A percentile compares a stretch with the other conserved stretches of the same genome.
phyloP scores from a whole-genome alignment of 2,329 filamentous ascomycete species.

The Dothistroma septosporum region DNA sequence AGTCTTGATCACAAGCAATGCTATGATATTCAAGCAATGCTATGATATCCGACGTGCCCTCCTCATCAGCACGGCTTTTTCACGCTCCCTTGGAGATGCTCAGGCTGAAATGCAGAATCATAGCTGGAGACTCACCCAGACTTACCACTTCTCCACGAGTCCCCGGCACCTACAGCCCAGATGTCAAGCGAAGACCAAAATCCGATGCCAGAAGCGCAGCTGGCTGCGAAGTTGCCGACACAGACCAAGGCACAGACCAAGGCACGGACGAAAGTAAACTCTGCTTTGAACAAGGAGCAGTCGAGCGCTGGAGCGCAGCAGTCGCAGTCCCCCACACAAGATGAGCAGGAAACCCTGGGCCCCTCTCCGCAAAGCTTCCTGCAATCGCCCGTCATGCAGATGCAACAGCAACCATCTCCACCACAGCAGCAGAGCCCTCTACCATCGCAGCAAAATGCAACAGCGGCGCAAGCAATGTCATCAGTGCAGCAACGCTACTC shows the following conservation, averaged over 20 bases:
- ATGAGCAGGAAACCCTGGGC: not conserved
- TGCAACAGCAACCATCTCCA: not conserved
- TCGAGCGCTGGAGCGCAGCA: not conserved
- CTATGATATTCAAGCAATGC: too few species aligned
- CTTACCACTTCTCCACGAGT: conserved; percentile 20
- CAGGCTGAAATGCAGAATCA: too few species aligned
- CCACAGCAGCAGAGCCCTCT: not conserved
- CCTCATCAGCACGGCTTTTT: too few species aligned
- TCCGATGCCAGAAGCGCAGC: not conserved
- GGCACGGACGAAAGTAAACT: too few species aligned
- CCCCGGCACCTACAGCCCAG: conserved; percentile 7
- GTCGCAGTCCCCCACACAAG: not conserved
- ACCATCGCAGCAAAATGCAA: not conserved
- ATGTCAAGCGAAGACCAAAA: not conserved
- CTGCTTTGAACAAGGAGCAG: not conserved
- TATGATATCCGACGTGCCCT: too few species aligned
- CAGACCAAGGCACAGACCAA: not conserved
- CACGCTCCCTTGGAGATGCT: too few species aligned
- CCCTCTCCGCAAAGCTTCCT: not conserved
- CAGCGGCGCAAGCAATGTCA: not conserved
- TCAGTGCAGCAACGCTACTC: not conserved
- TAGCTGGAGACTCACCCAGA: conserved; percentile 29
- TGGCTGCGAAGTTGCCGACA: not conserved
- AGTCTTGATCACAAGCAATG: too few species aligned
- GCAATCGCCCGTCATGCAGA: not conserved